Base-by-base conservation (phyloP, 257 asterid species). In the Perilla frutescens region DNA sequence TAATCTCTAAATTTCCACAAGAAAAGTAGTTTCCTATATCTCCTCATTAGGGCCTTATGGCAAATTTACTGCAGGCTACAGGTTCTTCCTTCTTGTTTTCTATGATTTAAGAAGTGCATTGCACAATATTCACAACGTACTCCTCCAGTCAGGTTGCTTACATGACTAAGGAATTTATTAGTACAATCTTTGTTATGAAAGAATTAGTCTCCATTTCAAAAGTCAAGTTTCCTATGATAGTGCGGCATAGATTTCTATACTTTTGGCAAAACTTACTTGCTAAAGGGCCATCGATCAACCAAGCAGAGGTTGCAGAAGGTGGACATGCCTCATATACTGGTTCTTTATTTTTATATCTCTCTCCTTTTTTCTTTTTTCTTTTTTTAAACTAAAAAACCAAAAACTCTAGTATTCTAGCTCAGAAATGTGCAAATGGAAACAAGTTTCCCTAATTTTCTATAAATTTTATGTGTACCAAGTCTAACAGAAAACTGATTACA, bases 181-280 rank as follows among this genome's bases (percentile, higher is more conserved):
- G 60, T 13, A 36, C 41, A 58, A 7, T 20, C 14, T 10, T 50
- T 15, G 60, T 57, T 29, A 76, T n/a, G 37, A 60, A 43, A 39
- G 51, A 50, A 40, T 37, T 12, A 15, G 75, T 7, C 6, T 29
- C 15, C 13, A 36, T 45, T 49, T 58, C 6, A 63, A 62, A 62
- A 37, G 31, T 65, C 56, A 56, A 55, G 66, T 47, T 45, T 47
- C 50, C 76, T 71, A 60, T 59, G 8, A 59, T 8, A 34, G 10
- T 53, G n/a, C 29, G 37, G 53, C 31, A 68, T 15, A 8, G 57
- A 62, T 15, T 14, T 10, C 7, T 50, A 62, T 9, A 14, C 49
- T 32, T 40, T 34, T 4, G 11, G n/a, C 51, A 47, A 47, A 47
- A 9, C 51, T 9, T 47, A 11, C 3, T 34, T 34, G 37, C 51